These are phyloP conservation scores for Pseudogymnoascus sp. DNA, from an alignment of 2,329 filamentous ascomycete species.

Conservation along the genomic window DNA sequence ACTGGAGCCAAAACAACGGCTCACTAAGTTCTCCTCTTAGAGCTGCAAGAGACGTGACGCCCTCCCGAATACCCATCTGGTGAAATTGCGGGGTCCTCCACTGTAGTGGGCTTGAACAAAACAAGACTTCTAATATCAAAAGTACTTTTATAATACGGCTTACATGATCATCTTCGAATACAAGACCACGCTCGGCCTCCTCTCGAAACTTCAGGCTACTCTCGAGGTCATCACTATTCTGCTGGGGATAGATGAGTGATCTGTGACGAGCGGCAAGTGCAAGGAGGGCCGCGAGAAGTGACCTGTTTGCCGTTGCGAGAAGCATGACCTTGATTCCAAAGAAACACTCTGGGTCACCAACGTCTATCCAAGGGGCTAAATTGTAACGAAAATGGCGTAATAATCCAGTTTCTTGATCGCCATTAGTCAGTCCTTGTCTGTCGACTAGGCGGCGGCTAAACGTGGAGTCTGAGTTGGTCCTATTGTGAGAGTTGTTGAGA, in stretches of 20 bases:
- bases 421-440: neutral
- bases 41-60: neutral
- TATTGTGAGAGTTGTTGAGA: conserved; percentile 20
- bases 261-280: neutral
- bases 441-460: conserved; percentile 21
- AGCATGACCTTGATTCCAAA: conserved; percentile 7
- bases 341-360: conserved; percentile 3
- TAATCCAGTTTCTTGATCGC: neutral
- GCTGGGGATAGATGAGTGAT: neutral
- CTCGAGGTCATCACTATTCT: neutral
- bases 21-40: neutral
- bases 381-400: conserved; percentile 9
- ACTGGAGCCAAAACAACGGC: conserved; percentile 7
- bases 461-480: conserved; percentile 19
- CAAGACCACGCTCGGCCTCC: neutral
- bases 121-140: neutral
- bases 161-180: neutral
- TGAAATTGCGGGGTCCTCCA: neutral
- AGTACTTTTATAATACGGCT: neutral
- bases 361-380: conserved; percentile 12
- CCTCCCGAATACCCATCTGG: neutral
- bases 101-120: neutral
- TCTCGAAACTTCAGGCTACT: neutral
- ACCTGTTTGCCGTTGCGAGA: neutral
- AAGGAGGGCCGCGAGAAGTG: neutral